Base-by-base conservation (phyloP, 306 rosid genomes). In the Inga laurina region DNA sequence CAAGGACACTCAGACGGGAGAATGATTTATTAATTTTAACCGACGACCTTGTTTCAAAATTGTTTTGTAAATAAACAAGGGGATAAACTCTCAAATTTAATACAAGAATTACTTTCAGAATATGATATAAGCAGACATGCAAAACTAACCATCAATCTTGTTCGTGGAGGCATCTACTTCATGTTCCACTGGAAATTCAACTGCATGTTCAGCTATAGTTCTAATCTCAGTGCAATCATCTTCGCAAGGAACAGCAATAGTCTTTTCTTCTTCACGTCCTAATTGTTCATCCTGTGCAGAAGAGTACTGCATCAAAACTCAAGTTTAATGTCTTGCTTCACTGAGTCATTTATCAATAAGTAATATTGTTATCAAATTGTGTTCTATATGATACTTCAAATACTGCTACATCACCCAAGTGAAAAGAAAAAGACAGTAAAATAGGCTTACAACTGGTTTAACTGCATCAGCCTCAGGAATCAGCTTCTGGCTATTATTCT, bases 201-300 rank as follows among this genome's bases (percentile, higher is more conserved):
- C 75, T 71, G 37, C 56, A 22, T 45, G 39, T 24, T 72, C 76
- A 13, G 41, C 41, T 45, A 45, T 13, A 16, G 76, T 85, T 76
- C 73, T 89, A 70, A 80, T 82, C 76, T 79, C 84, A 43, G 83
- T 45, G 41, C 65, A 65, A 73, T 76, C 90, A 83, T 81, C 88
- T 81, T 84, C 82, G 76, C 78, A 56, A 48, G 77, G 44, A 79
- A 81, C 82, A 83, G 62, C 79, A 65, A 86, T 80, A 43, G 34
- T 85, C 74, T 44, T 86, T 6, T 43, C 86, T 59, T 78, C 85
- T 87, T 86, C 87, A 75, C 75, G 77, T 59, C 78, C 89, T 72
- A 84, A 75, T 61, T 73, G 84, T 82, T 86, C 83, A 51, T 64
- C 85, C 98, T 92, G 93, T 74, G 78, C 74, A 87, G 48, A 89